Conservation (phyloP, 192 early-diverging fungal genomes). For the Podila clonocystis region DNA sequence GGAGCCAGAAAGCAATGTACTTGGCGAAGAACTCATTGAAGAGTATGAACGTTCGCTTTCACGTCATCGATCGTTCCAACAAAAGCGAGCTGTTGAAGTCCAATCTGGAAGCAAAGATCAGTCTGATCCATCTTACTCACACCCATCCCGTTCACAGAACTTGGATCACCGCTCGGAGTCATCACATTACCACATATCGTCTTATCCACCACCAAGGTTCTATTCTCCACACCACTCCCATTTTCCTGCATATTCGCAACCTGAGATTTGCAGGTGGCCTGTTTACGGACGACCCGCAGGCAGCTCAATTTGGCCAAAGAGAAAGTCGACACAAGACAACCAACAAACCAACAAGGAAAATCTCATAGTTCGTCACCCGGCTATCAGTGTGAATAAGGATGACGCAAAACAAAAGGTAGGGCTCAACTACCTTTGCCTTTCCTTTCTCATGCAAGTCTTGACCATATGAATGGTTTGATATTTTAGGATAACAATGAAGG, state of each 20-base stretch:
- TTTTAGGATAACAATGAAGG: no score
- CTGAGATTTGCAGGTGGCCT: neutral
- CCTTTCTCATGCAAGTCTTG: no score
- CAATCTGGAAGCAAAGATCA: neutral
- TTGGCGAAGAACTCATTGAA: conserved; percentile 42
- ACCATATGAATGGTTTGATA: no score
- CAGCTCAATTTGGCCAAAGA: neutral
- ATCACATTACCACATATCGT: neutral
- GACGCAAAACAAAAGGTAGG: no score
- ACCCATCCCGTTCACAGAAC: neutral
- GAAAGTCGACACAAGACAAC: neutral
- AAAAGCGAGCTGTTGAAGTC: conserved; percentile 3
- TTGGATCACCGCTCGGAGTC: neutral
- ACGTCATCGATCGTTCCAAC: conserved; percentile 6
- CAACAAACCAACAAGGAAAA: neutral
- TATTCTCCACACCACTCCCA: neutral
- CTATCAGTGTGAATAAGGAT: no score
- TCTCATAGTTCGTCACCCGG: neutral
- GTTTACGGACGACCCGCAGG: neutral
- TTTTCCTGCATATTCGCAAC: no score
- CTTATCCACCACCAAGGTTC: neutral
- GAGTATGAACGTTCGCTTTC: conserved; percentile 27
- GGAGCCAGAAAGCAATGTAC: conserved; percentile 40
- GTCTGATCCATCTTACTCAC: neutral
- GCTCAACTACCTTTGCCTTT: no score